A percentile compares a stretch with the other conserved stretches of the same genome.
These are phyloP conservation scores for Penicillium fuscoglaucum DNA, from an alignment of 2,329 filamentous ascomycete genomes.

Conservation along the genomic window DNA sequence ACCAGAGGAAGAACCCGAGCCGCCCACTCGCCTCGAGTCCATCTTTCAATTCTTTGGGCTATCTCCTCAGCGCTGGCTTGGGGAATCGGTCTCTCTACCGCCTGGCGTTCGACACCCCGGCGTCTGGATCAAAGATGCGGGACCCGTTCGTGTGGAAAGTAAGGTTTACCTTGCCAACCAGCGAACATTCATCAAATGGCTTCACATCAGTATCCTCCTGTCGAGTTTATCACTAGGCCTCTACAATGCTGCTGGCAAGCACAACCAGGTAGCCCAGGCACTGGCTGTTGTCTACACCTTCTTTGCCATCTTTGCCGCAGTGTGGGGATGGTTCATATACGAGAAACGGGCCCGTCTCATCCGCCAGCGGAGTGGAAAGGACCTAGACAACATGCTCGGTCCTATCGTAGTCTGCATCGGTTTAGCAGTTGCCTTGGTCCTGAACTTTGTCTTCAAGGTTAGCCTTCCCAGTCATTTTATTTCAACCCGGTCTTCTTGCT, in stretches of 20 bases:
- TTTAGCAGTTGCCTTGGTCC: conserved; percentile 71
- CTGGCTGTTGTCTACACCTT: conserved; percentile 81
- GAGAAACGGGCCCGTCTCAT: conserved; percentile 76
- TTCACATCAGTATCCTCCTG: conserved; percentile 87
- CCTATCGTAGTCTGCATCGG: conserved; percentile 81
- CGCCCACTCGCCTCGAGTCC: conserved; percentile 61
- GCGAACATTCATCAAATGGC: conserved; percentile 97
- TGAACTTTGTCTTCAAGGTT: conserved; percentile 85
- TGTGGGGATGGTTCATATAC: conserved; percentile 87
- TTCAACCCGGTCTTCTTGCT: conserved; percentile 7
- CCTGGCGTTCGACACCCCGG: conserved; percentile 84
- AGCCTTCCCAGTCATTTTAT: neutral
- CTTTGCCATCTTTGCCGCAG: conserved; percentile 78
- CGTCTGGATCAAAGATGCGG: conserved; percentile 91
- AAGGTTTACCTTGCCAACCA: conserved; percentile 99
- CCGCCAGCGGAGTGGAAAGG: conserved; percentile 78
- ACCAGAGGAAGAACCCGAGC: conserved; percentile 45
- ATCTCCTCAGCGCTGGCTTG: conserved; percentile 67
- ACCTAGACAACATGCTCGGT: conserved; percentile 87
- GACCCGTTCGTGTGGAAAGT: conserved; percentile 87
- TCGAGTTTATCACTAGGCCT: conserved; percentile 79
- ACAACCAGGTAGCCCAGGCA: conserved; percentile 70
- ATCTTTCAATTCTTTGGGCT: conserved; percentile 82
- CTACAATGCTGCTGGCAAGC: conserved; percentile 79
- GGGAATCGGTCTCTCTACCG: conserved; percentile 62